Evolutionary conservation across 768 basidiomycete species (phyloP).

Genomic region (Omphalotus guepiniiformis): DNA sequence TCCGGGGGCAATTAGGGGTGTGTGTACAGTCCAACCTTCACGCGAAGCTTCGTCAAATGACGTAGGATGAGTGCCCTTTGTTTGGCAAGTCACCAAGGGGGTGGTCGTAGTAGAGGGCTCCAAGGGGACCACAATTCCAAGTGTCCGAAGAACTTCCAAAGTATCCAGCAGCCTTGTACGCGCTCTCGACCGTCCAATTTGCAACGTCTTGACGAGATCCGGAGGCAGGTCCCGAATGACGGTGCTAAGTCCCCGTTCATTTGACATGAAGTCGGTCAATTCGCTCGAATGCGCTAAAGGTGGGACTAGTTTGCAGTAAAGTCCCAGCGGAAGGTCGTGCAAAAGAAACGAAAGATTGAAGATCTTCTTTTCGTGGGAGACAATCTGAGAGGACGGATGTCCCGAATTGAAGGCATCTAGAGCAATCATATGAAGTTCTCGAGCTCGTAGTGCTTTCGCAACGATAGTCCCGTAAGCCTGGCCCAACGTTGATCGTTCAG

Average conservation of each 20-base stretch:
- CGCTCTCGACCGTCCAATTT: conserved; percentile 55
- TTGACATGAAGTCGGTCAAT: conserved; percentile 46
- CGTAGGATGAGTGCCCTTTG: conserved; percentile 38
- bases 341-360: conserved; percentile 57
- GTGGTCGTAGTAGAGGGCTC: conserved; percentile 34
- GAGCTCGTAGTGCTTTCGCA: conserved; percentile 61
- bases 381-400: conserved; percentile 36
- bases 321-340: conserved; percentile 58
- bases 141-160: conserved; percentile 50
- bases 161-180: conserved; percentile 59
- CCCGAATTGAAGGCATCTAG: conserved; percentile 42
- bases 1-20: conserved; percentile 44
- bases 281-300: conserved; percentile 53
- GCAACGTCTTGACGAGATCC: conserved; percentile 45
- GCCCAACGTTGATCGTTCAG: conserved; percentile 64
- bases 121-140: conserved; percentile 61
- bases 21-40: conserved; percentile 41
- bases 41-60: conserved; percentile 40
- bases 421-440: conserved; percentile 56
- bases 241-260: conserved; percentile 43
- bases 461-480: conserved; percentile 74
- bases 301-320: conserved; percentile 63
- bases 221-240: conserved; percentile 51
- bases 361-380: conserved; percentile 52
- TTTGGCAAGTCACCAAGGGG: conserved; percentile 44